phyloP scores from a whole-genome alignment of 2,329 filamentous ascomycete species.

The Podosphaera leucotricha region DNA sequence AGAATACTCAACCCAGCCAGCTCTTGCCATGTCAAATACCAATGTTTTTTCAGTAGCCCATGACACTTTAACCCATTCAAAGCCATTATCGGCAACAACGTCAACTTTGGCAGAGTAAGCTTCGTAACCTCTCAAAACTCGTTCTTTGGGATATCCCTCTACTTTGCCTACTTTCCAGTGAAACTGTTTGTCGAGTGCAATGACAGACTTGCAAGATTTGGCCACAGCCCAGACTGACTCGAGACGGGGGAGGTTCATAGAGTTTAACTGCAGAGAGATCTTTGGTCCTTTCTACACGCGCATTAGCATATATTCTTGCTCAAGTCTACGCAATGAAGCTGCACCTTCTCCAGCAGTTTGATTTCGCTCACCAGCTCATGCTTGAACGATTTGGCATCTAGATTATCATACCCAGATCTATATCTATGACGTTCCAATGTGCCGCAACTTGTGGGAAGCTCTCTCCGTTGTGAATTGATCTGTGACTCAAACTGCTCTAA shows the following conservation, averaged over 20 bases:
- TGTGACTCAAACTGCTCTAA: slow-evolving; percentile 21
- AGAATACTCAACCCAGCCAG: slow-evolving; percentile 32
- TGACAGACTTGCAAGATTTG: slow-evolving; percentile 30
- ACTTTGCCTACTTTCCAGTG: slow-evolving; percentile 19
- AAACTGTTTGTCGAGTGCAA: slow-evolving; percentile 31
- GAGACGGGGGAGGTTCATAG: slow-evolving; percentile 42
- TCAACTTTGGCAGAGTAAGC: slow-evolving; percentile 24
- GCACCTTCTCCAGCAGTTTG: slow-evolving; percentile 22
- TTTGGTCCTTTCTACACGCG: slow-evolving; percentile 9
- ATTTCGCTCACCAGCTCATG: slow-evolving; percentile 24
- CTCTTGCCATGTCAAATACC: slow-evolving; percentile 43
- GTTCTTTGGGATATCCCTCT: slow-evolving; percentile 1
- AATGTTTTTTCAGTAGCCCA: slow-evolving; percentile 39
- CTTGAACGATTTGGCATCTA: slow-evolving; percentile 26
- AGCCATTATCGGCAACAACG: slow-evolving; percentile 36
- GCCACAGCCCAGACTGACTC: slow-evolving; percentile 38
- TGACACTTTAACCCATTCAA: slow-evolving; percentile 45
- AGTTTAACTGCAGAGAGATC: slow-evolving; percentile 31
- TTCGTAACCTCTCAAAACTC: slow-evolving; percentile 10
- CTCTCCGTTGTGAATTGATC: slow-evolving; percentile 20
- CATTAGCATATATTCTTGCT: neutral
- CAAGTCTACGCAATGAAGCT: neutral
- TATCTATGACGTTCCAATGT: neutral
- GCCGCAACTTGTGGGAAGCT: slow-evolving; percentile 5
- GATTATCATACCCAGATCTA: slow-evolving; percentile 13